phyloP scores from a whole-genome alignment of 1,139 yeast genomes.

The Hyphopichia fennica region DNA sequence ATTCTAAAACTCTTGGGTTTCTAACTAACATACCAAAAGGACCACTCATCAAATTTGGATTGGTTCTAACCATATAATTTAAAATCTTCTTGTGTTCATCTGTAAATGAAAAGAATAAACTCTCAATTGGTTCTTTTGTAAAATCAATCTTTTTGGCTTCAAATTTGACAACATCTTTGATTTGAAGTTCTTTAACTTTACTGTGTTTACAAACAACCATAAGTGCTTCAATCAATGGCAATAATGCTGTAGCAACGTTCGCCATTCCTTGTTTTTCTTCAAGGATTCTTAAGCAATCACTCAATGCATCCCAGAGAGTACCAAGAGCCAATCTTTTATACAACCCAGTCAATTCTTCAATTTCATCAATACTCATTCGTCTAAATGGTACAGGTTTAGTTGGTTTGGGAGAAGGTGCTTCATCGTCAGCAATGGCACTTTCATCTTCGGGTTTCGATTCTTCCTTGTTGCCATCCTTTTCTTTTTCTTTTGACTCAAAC shows the following conservation, averaged over 20 bases:
- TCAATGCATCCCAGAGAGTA: slow-evolving; percentile 81
- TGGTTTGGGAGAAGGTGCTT: slow-evolving; percentile 8
- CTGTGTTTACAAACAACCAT: slow-evolving; percentile 96
- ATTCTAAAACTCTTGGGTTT: slow-evolving; percentile 88
- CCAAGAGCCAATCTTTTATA: slow-evolving; percentile 74
- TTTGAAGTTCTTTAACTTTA: slow-evolving; percentile 63
- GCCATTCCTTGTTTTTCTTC: slow-evolving; percentile 49
- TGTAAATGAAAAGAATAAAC: slow-evolving; percentile 81
- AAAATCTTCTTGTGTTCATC: slow-evolving; percentile 86
- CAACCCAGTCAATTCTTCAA: slow-evolving; percentile 54
- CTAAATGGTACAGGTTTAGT: neutral
- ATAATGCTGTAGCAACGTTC: slow-evolving; percentile 75
- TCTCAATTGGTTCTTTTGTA: slow-evolving; percentile 74
- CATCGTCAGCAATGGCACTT: slow-evolving; percentile 15
- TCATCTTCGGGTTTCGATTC: slow-evolving; percentile 7
- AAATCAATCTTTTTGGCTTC: slow-evolving; percentile 65
- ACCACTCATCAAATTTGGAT: slow-evolving; percentile 94
- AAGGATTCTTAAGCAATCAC: slow-evolving; percentile 68
- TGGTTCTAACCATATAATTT: slow-evolving; percentile 88
- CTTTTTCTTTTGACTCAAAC: slow-evolving; percentile 48
- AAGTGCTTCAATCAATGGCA: slow-evolving; percentile 87
- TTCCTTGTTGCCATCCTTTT: slow-evolving; percentile 7
- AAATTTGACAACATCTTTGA: slow-evolving; percentile 58
- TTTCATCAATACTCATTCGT: slow-evolving; percentile 23
- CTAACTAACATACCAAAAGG: slow-evolving; percentile 89